Base-by-base conservation (phyloP, 192 early-diverging fungal genomes). In the Coemansia erecta region DNA sequence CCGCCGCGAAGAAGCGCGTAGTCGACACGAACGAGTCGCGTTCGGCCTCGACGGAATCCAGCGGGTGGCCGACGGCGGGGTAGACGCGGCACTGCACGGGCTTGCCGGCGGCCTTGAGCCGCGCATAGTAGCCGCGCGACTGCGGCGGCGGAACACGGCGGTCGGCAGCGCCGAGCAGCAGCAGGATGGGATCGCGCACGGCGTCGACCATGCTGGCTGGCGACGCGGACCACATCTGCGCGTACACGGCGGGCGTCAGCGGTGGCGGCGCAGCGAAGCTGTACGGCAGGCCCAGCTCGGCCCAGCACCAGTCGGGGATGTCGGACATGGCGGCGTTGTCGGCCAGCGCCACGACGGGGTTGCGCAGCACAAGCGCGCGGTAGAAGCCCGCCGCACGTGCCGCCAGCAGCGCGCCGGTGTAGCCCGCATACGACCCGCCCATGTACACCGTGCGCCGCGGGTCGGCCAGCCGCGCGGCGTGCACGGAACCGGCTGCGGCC, bases 341-440 rank as follows among this genome's bases (percentile, higher is more conserved):
- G 15, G 85, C 87, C 24, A 90, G 64, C 62, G 83, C 81, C 51
- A 86, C 78, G 2, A 92, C 90, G 5, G 91, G 91, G 70, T 93
- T 93, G 33, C 89, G 83, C 53, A 91, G 48, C 1, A 84, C 81
- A 18, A 77, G 72, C 1, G 80, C 88, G 15, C 82, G 85, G 64
- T 84, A 92, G 49, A 81, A 84, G n/a, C 77, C 82, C 11, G 82
- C 81, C 19, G 64, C 81, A 42, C 68, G 65, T 6, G 63, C 80
- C 8, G 86, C 70, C 35, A 90, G 56, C 60, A 86, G 75, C 1
- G 80, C 83, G 3, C 83, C 77, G 33, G 86, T 85, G 54, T 87
- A 86, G 8, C 88, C 88, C 22, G 87, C 86, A 56, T 92, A 90
- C 18, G 83, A 85, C 12, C 90, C 92, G 33, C 92, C 92, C n/a